Conservation (phyloP, 2,329 filamentous ascomycete genomes). For the Verticillium longisporum region DNA sequence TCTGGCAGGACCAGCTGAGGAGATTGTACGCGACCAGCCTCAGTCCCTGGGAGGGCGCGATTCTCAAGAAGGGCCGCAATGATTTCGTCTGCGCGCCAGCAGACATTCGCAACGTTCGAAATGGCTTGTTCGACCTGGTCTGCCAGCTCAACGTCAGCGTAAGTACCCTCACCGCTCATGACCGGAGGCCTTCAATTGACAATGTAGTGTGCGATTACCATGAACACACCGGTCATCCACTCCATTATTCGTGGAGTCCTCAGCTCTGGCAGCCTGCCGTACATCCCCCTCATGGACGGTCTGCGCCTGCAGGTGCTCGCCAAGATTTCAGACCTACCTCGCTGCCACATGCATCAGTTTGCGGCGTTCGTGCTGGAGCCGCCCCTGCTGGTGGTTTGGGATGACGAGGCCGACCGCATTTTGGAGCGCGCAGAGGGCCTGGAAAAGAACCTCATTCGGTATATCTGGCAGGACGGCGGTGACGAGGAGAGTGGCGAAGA, state of each 20-base stretch:
- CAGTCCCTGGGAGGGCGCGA: conserved; percentile 42
- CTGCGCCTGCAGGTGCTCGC: conserved; percentile 57
- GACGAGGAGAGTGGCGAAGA: conserved; percentile 29
- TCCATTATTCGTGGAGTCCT: conserved; percentile 44
- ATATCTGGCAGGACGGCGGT: conserved; percentile 47
- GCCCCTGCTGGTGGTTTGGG: conserved; percentile 56
- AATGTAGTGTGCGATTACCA: conserved; percentile 57
- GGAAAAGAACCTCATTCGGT: conserved; percentile 46
- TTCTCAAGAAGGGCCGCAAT: conserved; percentile 44
- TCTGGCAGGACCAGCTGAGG: conserved; percentile 11
- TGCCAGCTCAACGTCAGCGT: conserved; percentile 44
- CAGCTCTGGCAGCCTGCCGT: conserved; percentile 33
- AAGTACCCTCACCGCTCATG: conserved; percentile 15
- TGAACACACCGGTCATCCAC: conserved; percentile 58
- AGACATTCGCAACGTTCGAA: conserved; percentile 25
- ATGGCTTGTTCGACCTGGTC: conserved; percentile 37
- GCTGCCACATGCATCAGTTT: conserved; percentile 58
- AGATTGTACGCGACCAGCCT: conserved; percentile 9
- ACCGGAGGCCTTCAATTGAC: background rate
- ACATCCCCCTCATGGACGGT: conserved; percentile 51
- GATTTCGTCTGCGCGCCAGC: conserved; percentile 35
- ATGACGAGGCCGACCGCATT: conserved; percentile 51
- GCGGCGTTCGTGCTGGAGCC: conserved; percentile 56
- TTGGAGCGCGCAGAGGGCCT: conserved; percentile 44
- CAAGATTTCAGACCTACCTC: conserved; percentile 47